Evolutionary conservation across 352 stramenopile genomes (phyloP), one percentile per base, ranked within the genome.

Genomic region (Peronospora destructor): DNA sequence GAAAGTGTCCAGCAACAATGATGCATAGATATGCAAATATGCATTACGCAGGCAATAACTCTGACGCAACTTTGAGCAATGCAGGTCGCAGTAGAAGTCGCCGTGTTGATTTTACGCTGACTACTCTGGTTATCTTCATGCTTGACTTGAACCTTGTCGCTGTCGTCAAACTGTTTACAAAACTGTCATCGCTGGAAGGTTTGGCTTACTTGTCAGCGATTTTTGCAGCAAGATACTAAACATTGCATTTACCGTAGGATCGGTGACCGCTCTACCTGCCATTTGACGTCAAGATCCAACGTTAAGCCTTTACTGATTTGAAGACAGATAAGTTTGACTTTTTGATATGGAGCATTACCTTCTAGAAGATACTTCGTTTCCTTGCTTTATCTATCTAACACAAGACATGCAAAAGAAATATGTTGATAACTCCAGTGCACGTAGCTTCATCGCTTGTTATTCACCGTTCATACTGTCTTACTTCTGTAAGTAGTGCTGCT

Each of bases 251-350:
- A 3, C 19, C 3, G 19, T 3, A 23, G 3, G 2, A 26, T 26
- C 23, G 23, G 23, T 6, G 2, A 26, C 23, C 5, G 4, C 5
- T 26, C 23, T 6, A 26, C 23, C 23, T 89, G 45, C 80, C 77
- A 10, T 87, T 85, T 36, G 72, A 87, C 34, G 59, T 85, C 19
- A 76, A 80, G 52, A 84, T 91, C 40, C 74, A 88, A 64, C 76
- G 74, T 29, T 72, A 86, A 54, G 62, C 76, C 11, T 78, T 91
- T 26, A 76, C 73, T 2, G 72, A 89, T 47, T 84, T 85, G 71
- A 85, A 85, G 46, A 81, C 66, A 34, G 77, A 85, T 29, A 78
- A 78, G 33, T 92, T 71, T 48, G 57, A 63, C 23, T 26, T 26
- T 21, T 26, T 8, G 72, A 78, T 28, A 73, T 87, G 12, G 36